Evolutionary conservation across 1,284 basidiomycete genomes (phyloP), one percentile per base, ranked within the genome.

Genomic region (Butyriboletus appendiculatus): DNA sequence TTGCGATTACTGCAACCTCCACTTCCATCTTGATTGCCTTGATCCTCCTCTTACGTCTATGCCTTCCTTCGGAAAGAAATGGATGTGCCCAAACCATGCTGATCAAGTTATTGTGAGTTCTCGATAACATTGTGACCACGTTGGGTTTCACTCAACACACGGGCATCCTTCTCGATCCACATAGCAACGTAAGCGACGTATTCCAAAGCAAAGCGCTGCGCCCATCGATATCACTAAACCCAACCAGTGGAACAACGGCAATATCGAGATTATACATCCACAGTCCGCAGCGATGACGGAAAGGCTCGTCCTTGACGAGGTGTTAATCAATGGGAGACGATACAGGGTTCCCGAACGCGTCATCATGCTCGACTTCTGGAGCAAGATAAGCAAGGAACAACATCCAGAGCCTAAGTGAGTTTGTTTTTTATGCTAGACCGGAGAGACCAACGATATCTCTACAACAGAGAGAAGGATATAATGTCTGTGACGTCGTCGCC

Each of bases 51-150:
- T 98, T 62, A 79, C 88, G 20, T 81, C 80, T 43, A 88, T 98
- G 84, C 97, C 97, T 4, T 82, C 88, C 26, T 84, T 90, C 53
- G 85, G 85, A 59, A 88, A 88, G 75, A 97, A 96, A 73, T 99
- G 97, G 96, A 98, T 96, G 93, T 99, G 96, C 73, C 97, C 97
- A 2, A 94, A 95, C 65, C 96, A 99, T 69, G 86, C 87, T 28
- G 92, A 96, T 57, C 85, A 87, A 58, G 80, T 90, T 54, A 71
- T 91, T 58, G 90, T 91, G 65, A 69, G 86, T 67, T 50, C 38
- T 53, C 43, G 26, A 52, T 46, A 49, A 49, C 42, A 20, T 52
- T 57, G 28, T 44, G 33, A 33, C 33, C 28, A 28, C 38, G 42
- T 26, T 28, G 14, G 56, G 14, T 9, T 55, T 59, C 38, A 48